Conservation (phyloP, 2,329 filamentous ascomycete species). For the Daldinia sp. region DNA sequence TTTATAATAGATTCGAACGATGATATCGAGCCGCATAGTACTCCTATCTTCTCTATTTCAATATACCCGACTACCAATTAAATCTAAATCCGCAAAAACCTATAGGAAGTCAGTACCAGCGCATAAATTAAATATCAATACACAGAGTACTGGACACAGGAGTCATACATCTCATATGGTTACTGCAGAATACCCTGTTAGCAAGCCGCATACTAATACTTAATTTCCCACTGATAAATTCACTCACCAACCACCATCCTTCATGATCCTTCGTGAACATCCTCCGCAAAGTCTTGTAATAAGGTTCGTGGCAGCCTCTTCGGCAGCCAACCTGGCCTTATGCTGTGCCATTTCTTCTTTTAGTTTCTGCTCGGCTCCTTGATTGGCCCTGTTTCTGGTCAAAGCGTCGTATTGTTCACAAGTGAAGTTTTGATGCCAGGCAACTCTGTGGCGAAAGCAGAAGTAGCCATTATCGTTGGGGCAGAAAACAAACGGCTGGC, state of each 20-base stretch:
- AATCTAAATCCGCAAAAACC: neutral
- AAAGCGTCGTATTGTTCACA: constrained; percentile 60
- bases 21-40: neutral
- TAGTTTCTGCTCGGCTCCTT: constrained; percentile 50
- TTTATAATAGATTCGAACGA: neutral
- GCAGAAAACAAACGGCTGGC: constrained; percentile 59
- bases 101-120: neutral
- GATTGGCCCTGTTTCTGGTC: constrained; percentile 51
- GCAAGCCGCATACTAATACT: neutral
- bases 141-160: neutral
- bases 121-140: neutral
- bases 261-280: constrained; percentile 56
- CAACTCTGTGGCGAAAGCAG: constrained; percentile 58
- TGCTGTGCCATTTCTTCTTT: constrained; percentile 28
- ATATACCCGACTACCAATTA: neutral
- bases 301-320: constrained; percentile 52
- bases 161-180: neutral
- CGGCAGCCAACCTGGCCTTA: constrained; percentile 46
- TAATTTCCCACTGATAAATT: neutral
- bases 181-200: neutral
- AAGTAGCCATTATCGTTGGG: constrained; percentile 55
- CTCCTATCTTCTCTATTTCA: neutral
- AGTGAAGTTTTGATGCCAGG: constrained; percentile 58
- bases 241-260: constrained; percentile 58
- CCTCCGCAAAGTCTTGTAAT: constrained; percentile 56